phyloP scores from a whole-genome alignment of 352 stramenopile genomes.

The Saprolegnia parasitica region DNA sequence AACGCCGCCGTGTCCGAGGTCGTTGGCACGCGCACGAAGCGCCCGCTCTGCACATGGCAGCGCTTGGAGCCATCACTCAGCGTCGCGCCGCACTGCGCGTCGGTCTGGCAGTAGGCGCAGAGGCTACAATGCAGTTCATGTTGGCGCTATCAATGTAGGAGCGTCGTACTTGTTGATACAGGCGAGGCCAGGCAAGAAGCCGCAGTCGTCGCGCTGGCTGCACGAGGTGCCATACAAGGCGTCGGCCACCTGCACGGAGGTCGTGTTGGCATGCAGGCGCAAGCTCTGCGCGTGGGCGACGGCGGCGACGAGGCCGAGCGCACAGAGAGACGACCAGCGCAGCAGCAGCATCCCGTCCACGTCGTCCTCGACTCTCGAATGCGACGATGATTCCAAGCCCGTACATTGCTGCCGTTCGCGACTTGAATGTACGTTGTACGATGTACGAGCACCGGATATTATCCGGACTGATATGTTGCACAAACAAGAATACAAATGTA shows the following conservation, averaged over 20 bases:
- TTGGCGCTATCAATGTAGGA: not conserved
- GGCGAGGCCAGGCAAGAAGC: constrained; percentile 65
- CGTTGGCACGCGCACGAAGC: not conserved
- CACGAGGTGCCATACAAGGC: constrained; percentile 32
- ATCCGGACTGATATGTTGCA: too few relatives aligned
- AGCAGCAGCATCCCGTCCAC: too few relatives aligned
- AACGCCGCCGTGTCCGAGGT: not conserved
- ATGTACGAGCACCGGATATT: too few relatives aligned
- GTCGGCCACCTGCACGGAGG: not conserved
- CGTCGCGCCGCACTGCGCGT: constrained; percentile 51
- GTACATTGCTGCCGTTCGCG: too few relatives aligned
- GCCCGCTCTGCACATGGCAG: constrained; percentile 39
- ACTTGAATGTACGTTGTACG: too few relatives aligned
- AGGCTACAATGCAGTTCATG: constrained; percentile 32
- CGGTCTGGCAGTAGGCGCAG: constrained; percentile 62
- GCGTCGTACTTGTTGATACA: constrained; percentile 49
- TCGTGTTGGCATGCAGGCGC: constrained; percentile 1
- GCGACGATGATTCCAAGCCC: too few relatives aligned
- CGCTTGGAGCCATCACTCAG: constrained; percentile 48
- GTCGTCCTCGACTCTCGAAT: too few relatives aligned
- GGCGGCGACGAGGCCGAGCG: too few relatives aligned
- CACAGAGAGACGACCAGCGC: too few relatives aligned
- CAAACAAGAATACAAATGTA: too few relatives aligned
- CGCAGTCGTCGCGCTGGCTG: constrained; percentile 51
- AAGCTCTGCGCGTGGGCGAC: not conserved